Evolutionary conservation across 2,329 filamentous ascomycete species (phyloP).

Genomic region (Neonectria ditissima): DNA sequence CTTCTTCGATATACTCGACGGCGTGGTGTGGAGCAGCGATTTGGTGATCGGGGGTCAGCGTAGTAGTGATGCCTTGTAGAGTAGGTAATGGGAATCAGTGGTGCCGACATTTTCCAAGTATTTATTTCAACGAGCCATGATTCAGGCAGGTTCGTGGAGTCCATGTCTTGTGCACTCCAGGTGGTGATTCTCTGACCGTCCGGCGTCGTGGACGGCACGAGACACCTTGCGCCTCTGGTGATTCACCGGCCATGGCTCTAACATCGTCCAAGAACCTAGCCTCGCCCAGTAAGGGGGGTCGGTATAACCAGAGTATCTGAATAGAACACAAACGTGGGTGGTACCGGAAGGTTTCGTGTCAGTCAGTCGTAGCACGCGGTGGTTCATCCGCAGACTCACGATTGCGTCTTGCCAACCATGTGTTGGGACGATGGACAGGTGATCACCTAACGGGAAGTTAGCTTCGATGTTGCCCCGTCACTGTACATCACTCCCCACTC

Average conservation of each 20-base stretch:
- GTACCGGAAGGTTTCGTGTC: not conserved
- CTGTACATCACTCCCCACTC: not conserved
- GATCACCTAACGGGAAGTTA: not conserved
- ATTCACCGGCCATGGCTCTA: not conserved
- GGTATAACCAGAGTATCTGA: not conserved
- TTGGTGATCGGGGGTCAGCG: not conserved
- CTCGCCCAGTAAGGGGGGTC: not conserved
- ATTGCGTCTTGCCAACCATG: not conserved
- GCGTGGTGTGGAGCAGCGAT: not conserved
- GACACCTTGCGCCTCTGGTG: not conserved
- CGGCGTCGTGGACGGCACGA: not conserved
- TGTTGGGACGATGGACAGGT: not conserved
- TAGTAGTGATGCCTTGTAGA: not conserved
- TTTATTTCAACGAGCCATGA: not conserved
- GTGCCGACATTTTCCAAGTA: not conserved
- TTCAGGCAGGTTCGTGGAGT: not conserved
- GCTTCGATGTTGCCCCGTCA: not conserved
- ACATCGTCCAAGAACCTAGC: not conserved
- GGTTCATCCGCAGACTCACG: not conserved
- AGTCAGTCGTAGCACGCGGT: not conserved
- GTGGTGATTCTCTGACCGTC: not conserved
- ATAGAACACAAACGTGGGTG: not conserved
- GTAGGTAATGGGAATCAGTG: not conserved
- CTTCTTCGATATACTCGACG: not conserved
- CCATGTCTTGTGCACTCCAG: not conserved